These are phyloP conservation scores for Carex cristatella DNA, from an alignment of 176 grass and related monocot species.

Conservation along the genomic window DNA sequence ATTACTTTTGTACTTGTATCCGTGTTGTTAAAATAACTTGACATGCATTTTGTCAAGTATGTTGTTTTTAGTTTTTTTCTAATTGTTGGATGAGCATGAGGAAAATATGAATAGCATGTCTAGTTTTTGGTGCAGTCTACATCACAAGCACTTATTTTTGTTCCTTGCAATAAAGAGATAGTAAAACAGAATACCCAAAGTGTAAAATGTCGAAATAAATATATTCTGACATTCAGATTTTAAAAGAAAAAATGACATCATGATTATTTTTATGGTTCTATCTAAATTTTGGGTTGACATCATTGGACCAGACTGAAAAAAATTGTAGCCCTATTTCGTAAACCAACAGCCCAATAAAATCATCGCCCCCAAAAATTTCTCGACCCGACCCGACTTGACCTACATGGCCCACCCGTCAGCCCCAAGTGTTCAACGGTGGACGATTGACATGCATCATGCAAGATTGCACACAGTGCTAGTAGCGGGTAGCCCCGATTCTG, in stretches of 20 bases:
- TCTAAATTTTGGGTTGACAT: not conserved
- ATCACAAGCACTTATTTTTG: not conserved
- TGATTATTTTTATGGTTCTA: not conserved
- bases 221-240: constrained; percentile 4
- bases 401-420: not conserved
- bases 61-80: not conserved
- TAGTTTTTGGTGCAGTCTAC: not conserved
- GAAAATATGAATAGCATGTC: not conserved
- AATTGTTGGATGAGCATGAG: not conserved
- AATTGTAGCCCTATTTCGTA: not conserved
- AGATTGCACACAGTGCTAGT: not conserved
- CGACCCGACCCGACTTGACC: not conserved
- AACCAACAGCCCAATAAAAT: constrained; percentile 3
- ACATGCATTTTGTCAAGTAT: constrained; percentile 2
- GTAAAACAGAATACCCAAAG: not conserved
- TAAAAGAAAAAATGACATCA: not conserved
- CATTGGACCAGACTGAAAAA: not conserved
- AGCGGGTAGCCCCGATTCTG: not conserved
- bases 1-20: not conserved
- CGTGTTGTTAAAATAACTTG: not conserved
- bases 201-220: constrained; percentile 9
- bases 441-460: not conserved
- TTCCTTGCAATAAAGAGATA: no score
- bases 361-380: not conserved
- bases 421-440: not conserved